These are phyloP conservation scores for Rhizopogon rudus DNA, from an alignment of 768 basidiomycete genomes.

Conservation along the genomic window DNA sequence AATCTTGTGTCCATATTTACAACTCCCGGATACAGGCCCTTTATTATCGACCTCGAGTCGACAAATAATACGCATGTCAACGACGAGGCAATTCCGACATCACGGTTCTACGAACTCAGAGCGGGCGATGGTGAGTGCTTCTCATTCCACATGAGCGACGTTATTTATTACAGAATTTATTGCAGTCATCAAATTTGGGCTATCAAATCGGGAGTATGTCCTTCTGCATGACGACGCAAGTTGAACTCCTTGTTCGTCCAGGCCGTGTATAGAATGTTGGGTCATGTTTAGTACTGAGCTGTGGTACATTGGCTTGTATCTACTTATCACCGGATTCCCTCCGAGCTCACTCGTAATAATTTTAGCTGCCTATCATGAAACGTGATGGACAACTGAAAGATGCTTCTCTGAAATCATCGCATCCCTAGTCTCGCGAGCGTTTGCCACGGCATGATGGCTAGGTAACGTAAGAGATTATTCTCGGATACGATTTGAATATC, in stretches of 20 bases:
- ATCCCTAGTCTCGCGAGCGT: not conserved
- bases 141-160: not conserved
- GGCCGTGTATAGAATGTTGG: not conserved
- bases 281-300: not conserved
- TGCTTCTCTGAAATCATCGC: not conserved
- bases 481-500: not conserved
- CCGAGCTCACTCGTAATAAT: not conserved
- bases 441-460: not conserved
- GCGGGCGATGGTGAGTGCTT: slow-evolving; percentile 65
- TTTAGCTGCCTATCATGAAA: not conserved
- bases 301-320: not conserved
- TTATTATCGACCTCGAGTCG: slow-evolving; percentile 97
- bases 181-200: slow-evolving; percentile 81
- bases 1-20: slow-evolving; percentile 2
- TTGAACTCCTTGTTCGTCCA: slow-evolving; percentile 16
- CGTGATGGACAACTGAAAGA: not conserved
- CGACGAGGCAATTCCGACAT: slow-evolving; percentile 75
- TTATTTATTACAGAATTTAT: slow-evolving; percentile 7
- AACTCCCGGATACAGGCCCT: slow-evolving; percentile 64
- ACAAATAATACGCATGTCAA: slow-evolving; percentile 96
- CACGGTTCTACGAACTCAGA: slow-evolving; percentile 83
- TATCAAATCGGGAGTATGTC: slow-evolving; percentile 79
- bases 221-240: slow-evolving; percentile 74
- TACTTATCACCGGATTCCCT: not conserved
- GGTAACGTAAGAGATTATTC: not conserved